Conservation (phyloP, 1,139 yeast species). For the Tardiomyces digboiensis region DNA sequence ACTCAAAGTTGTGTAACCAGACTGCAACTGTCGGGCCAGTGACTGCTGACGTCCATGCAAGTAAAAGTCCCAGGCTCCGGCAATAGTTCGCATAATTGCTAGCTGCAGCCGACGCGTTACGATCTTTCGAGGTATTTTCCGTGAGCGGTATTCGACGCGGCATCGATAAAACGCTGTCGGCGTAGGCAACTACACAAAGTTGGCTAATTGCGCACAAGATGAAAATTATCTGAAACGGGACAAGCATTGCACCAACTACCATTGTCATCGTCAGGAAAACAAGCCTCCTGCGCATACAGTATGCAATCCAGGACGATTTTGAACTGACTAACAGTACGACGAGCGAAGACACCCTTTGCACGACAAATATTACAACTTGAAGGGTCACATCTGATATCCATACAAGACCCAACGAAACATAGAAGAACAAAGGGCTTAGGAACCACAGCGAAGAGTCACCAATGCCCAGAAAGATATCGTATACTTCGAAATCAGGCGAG, state of each 20-base stretch:
- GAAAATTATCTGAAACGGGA: conserved; percentile 19
- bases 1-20: conserved; percentile 22
- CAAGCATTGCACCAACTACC: conserved; percentile 4
- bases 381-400: neutral
- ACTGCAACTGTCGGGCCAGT: conserved; percentile 22
- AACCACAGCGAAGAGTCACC: neutral
- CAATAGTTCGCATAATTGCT: conserved; percentile 10
- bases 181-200: neutral
- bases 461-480: neutral
- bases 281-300: neutral
- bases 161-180: neutral
- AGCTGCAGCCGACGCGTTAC: conserved; percentile 1
- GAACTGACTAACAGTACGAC: neutral
- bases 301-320: neutral
- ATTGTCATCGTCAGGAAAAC: neutral
- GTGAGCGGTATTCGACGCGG: neutral
- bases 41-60: conserved; percentile 20
- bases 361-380: neutral
- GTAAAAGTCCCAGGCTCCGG: conserved; percentile 9
- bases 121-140: neutral
- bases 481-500: neutral
- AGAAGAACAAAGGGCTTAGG: neutral
- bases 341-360: neutral
- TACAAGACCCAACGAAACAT: neutral
- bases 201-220: conserved; percentile 23